Evolutionary conservation across 169 alveolate genomes (phyloP).

Genomic region (Cryptosporidium ubiquitum): DNA sequence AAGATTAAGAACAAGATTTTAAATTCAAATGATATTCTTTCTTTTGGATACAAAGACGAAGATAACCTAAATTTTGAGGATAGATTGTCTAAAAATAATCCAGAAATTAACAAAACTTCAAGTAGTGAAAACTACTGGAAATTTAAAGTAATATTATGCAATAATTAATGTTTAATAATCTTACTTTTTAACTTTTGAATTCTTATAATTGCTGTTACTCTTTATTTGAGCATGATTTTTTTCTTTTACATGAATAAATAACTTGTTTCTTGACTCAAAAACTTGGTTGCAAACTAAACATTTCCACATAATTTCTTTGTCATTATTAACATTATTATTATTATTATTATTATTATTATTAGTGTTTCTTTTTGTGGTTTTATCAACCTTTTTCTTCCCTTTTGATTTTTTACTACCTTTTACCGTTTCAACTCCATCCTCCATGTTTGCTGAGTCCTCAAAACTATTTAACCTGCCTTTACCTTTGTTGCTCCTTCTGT

Average conservation of each 20-base stretch:
- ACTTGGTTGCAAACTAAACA: conserved; percentile 35
- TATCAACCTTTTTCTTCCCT: conserved; percentile 2
- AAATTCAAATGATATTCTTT: conserved; percentile 17
- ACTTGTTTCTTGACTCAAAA: conserved; percentile 77
- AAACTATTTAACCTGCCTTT: background rate
- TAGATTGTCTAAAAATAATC: background rate
- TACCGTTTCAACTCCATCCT: background rate
- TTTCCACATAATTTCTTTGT: conserved; percentile 25
- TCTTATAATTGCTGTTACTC: conserved; percentile 22
- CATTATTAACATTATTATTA: background rate
- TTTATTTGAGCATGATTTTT: conserved; percentile 77
- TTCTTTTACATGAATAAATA: conserved; percentile 76
- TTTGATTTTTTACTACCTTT: conserved; percentile 2
- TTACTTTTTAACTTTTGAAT: conserved; percentile 30
- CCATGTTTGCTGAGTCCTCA: background rate
- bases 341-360: background rate
- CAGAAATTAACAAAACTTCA: background rate
- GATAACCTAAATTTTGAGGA: background rate
- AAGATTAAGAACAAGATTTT: conserved; percentile 18
- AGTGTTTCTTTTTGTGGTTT: background rate
- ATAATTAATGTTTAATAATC: background rate
- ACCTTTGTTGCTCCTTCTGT: background rate
- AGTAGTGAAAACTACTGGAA: background rate
- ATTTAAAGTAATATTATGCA: background rate
- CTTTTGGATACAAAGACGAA: conserved; percentile 14